Evolutionary conservation across 192 early-diverging fungal species (phyloP).

Genomic region (Coemansia umbellata): DNA sequence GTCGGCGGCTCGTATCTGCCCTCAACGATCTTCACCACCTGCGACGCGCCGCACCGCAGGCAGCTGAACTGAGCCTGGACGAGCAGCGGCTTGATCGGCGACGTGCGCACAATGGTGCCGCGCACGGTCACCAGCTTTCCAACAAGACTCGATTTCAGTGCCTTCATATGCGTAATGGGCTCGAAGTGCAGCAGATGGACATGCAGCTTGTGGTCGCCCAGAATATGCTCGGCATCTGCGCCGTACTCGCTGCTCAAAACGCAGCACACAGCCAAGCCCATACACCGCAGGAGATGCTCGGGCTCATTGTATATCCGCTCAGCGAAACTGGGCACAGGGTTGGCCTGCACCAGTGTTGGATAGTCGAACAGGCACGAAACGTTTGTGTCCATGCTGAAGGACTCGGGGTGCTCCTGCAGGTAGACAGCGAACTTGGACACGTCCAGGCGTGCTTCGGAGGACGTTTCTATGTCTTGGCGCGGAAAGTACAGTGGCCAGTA

Average conservation of each 20-base stretch:
- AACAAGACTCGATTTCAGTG: slow-evolving; percentile 70
- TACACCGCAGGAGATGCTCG: slow-evolving; percentile 27
- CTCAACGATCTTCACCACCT: slow-evolving; percentile 60
- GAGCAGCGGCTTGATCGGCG: slow-evolving; percentile 66
- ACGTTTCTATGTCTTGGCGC: slow-evolving; percentile 17
- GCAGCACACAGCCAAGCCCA: slow-evolving; percentile 42
- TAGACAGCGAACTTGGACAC: slow-evolving; percentile 29
- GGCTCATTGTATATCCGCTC: slow-evolving; percentile 37
- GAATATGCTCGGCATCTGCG: slow-evolving; percentile 29
- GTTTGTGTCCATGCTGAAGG: slow-evolving; percentile 43
- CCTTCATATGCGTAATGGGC: slow-evolving; percentile 60
- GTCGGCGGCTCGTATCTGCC: slow-evolving; percentile 60
- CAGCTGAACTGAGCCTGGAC: slow-evolving; percentile 64
- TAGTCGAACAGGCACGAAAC: slow-evolving; percentile 39
- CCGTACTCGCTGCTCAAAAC: slow-evolving; percentile 47
- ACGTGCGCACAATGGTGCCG: slow-evolving; percentile 78
- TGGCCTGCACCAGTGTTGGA: slow-evolving; percentile 13
- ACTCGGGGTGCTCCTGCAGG: slow-evolving; percentile 25
- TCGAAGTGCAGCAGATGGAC: slow-evolving; percentile 52
- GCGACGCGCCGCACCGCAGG: slow-evolving; percentile 52
- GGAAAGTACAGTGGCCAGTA: slow-evolving; percentile 51
- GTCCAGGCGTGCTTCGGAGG: slow-evolving; percentile 19
- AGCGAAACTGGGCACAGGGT: slow-evolving; percentile 28
- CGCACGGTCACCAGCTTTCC: slow-evolving; percentile 66
- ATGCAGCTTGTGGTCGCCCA: slow-evolving; percentile 43